These are phyloP conservation scores for Plasmodium gonderi DNA, from an alignment of 169 alveolate species.

Conservation along the genomic window DNA sequence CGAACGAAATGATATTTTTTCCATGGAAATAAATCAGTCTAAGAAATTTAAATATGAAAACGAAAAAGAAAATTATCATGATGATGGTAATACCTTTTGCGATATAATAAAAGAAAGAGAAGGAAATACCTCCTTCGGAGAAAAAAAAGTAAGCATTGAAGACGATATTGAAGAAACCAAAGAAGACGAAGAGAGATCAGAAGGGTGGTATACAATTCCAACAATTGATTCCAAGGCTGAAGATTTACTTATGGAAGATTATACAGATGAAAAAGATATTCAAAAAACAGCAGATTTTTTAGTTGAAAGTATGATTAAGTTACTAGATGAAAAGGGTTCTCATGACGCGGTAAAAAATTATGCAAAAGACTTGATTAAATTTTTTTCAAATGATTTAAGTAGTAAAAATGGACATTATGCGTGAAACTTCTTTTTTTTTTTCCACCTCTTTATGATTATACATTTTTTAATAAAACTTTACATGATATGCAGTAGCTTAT, in stretches of 20 bases:
- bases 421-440: background rate
- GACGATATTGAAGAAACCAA: background rate
- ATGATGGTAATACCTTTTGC: background rate
- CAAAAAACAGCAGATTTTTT: background rate
- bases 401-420: background rate
- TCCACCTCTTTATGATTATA: background rate
- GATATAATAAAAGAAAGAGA: background rate
- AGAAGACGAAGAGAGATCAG: background rate
- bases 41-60: background rate
- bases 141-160: background rate
- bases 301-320: background rate
- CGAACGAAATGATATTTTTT: background rate
- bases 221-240: background rate
- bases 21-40: background rate
- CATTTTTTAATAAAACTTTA: background rate
- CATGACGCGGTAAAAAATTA: background rate
- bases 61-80: background rate
- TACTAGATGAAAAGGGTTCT: background rate
- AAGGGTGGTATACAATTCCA: background rate
- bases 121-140: background rate
- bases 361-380: background rate
- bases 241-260: background rate
- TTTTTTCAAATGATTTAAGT: background rate
- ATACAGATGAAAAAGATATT: background rate
- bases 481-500: background rate